Evolutionary conservation across 257 asterid species (phyloP).

Genomic region (Petrea volubilis): DNA sequence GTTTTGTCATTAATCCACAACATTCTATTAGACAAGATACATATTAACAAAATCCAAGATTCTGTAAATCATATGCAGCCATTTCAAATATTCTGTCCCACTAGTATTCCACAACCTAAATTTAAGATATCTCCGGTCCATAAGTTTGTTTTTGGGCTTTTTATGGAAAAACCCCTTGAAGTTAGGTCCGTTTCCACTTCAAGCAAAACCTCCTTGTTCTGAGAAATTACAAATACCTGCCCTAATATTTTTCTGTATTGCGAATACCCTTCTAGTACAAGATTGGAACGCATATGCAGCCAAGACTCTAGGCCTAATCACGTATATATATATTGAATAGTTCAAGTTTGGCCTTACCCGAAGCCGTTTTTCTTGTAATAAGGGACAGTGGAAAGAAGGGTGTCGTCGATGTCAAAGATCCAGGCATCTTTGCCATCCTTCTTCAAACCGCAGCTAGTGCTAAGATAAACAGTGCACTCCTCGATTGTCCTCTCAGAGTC

Average conservation of each 20-base stretch:
- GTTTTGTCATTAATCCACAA: not conserved
- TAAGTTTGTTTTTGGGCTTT: too few species aligned
- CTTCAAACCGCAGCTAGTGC: slow-evolving; percentile 47
- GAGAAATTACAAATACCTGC: too few species aligned
- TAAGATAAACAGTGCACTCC: slow-evolving; percentile 48
- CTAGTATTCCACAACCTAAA: too few species aligned
- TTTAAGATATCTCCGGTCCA: too few species aligned
- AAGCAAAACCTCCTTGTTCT: too few species aligned
- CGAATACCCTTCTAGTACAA: too few species aligned
- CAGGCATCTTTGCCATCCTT: slow-evolving; percentile 70
- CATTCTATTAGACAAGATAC: not conserved
- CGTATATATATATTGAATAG: not conserved
- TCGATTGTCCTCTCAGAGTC: slow-evolving; percentile 63
- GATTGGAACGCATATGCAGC: too few species aligned
- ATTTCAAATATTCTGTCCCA: too few species aligned
- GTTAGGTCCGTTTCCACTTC: too few species aligned
- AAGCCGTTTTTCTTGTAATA: slow-evolving; percentile 69
- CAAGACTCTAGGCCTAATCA: not conserved
- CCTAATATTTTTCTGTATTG: too few species aligned
- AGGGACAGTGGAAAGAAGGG: slow-evolving; percentile 73
- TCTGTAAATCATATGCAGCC: too few species aligned
- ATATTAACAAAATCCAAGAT: not conserved
- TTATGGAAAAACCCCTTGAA: too few species aligned
- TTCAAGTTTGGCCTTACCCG: slow-evolving; percentile 42
- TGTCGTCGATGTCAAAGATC: slow-evolving; percentile 77